Evolutionary conservation across 192 early-diverging fungal species (phyloP).

Genomic region (Dimargaris cristalligena): DNA sequence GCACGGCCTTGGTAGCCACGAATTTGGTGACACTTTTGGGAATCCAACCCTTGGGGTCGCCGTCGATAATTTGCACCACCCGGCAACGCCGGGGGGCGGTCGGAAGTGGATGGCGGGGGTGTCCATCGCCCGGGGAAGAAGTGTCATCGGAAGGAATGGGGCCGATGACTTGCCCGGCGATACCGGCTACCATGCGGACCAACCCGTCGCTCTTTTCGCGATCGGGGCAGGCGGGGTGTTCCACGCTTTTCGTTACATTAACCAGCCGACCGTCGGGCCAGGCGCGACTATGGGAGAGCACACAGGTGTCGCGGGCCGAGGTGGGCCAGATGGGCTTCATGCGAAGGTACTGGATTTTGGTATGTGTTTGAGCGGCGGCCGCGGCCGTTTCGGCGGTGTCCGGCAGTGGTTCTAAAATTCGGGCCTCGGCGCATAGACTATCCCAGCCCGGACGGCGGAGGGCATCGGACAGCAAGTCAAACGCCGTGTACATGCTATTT

Average conservation of each 20-base stretch:
- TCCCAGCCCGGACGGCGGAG: conserved; percentile 28
- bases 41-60: conserved; percentile 29
- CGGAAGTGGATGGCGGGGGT: no score
- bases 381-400: neutral
- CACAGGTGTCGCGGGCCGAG: conserved; percentile 24
- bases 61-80: conserved; percentile 25
- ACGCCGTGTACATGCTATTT: conserved; percentile 15
- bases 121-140: neutral
- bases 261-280: conserved; percentile 14
- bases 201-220: conserved; percentile 15
- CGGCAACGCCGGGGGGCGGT: conserved; percentile 16
- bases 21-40: conserved; percentile 27
- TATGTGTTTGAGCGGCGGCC: no score
- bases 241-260: conserved; percentile 24
- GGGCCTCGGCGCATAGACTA: conserved; percentile 21
- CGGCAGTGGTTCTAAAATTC: conserved; percentile 19
- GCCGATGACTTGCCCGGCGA: conserved; percentile 25
- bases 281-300: conserved; percentile 20
- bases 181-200: conserved; percentile 29
- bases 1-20: conserved; percentile 16
- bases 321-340: conserved; percentile 30
- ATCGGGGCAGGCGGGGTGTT: conserved; percentile 20
- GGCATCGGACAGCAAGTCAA: conserved; percentile 25
- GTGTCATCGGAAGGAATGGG: conserved; percentile 10
- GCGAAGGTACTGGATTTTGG: conserved; percentile 26